A percentile compares a stretch with the other conserved stretches of the same genome.
phyloP scores from a whole-genome alignment of 768 basidiomycete genomes.

The Suillus alpinus region DNA sequence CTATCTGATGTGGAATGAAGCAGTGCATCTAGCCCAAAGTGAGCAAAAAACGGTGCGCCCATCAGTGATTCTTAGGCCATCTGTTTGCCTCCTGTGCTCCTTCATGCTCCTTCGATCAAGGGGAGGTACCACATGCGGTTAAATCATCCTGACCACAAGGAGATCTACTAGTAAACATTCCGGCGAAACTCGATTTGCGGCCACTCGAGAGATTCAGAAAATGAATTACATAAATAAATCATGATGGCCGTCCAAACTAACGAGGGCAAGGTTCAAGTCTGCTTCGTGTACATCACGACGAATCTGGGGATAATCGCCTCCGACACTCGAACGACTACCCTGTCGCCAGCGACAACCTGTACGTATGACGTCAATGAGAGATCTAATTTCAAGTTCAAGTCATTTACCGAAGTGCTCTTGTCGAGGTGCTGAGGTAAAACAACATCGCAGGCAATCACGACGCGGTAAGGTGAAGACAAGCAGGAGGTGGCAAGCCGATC shows the following conservation, averaged over 20 bases:
- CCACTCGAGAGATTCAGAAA: background rate
- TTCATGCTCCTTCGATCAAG: background rate
- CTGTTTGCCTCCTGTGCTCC: background rate
- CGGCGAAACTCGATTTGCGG: background rate
- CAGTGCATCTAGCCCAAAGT: background rate
- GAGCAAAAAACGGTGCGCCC: background rate
- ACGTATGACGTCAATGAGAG: conserved; percentile 25
- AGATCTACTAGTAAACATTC: background rate
- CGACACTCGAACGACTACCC: conserved; percentile 49
- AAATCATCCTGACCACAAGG: background rate
- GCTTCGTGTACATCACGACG: conserved; percentile 55
- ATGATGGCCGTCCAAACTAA: background rate
- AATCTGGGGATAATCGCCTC: conserved; percentile 60
- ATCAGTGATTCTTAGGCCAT: background rate
- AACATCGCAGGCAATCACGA: conserved; percentile 60
- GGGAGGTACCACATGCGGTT: background rate
- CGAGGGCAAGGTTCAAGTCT: conserved; percentile 12
- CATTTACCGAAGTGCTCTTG: conserved; percentile 23
- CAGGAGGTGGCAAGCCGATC: conserved; percentile 65
- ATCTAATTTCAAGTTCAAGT: background rate
- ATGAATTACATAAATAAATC: background rate
- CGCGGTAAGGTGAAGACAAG: conserved; percentile 62
- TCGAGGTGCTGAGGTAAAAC: conserved; percentile 33
- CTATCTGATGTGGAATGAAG: background rate
- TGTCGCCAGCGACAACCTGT: conserved; percentile 46